Base-by-base conservation (phyloP, 176 grass and related monocot genomes). In the Otatea glauca region DNA sequence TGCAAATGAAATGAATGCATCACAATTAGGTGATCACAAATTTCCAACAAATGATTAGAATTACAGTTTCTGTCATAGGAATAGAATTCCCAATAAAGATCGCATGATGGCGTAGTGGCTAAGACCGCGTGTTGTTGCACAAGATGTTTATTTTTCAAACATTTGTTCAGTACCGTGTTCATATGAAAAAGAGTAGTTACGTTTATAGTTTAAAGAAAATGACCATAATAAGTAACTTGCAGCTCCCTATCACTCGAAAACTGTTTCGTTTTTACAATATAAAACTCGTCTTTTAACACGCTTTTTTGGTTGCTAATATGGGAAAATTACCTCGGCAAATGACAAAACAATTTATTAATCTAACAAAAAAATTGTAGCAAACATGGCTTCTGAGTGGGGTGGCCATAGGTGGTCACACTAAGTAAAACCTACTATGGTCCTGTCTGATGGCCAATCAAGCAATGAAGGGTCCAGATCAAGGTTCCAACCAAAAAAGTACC, bases 1-100 rank as follows among this genome's bases (percentile, higher is more conserved):
- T 75, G 84, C 7, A 81, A 74, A 68, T 51, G 60, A 79, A 60
- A 67, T n/a, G 50, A 51, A 41, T 16, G 43, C 32, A 25, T 76
- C 11, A n/a, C 3, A 74, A 50, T 82, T 54, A 65, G 55, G 76
- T 60, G 13, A 53, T 18, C 14, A 53, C n/a, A 65, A 21, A 55
- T 72, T 51, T 37, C 20, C 16, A 38, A 68, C 38, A 39, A 70
- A 38, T 65, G 6, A 35, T 48, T 59, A 56, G 29, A 64, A 42
- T 62, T 20, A 73, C 60, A 47, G 64, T 55, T 27, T 29, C 5
- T 83, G 43, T 54, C 6, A n/a, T 27, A 32, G 1, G n/a, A 53
- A 21, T 34, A 78, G 3, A 25, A 1, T 35, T 32, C 55, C 12
- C 21, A 65, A 42, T 12, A 55, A 80, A 54, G 45, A 51, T 15